These are phyloP conservation scores for Epithemia pelagica DNA, from an alignment of 108 stramenopile species.

Conservation along the genomic window DNA sequence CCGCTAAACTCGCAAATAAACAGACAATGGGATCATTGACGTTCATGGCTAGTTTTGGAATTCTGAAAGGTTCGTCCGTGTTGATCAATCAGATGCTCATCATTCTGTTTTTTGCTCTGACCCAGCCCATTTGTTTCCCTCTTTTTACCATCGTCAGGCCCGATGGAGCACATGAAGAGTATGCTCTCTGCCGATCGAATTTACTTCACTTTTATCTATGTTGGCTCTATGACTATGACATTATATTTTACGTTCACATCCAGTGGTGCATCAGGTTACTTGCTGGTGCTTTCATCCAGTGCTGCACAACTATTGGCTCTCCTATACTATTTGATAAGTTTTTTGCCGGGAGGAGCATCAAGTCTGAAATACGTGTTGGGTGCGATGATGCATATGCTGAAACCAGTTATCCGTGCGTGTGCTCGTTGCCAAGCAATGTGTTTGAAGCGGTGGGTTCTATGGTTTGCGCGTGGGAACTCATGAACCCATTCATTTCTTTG, in stretches of 20 bases:
- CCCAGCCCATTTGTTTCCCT: not conserved
- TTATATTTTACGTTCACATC: conserved; percentile 67
- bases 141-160: conserved; percentile 17
- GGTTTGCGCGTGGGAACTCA: not conserved
- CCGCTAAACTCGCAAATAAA: too few species aligned
- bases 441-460: conserved; percentile 6
- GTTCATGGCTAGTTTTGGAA: conserved; percentile 87
- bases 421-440: conserved; percentile 55
- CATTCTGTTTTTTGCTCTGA: not conserved
- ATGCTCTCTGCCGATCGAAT: conserved; percentile 70
- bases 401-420: conserved; percentile 62
- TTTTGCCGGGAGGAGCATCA: conserved; percentile 79
- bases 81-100: not conserved
- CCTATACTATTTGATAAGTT: conserved; percentile 84
- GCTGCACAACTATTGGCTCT: conserved; percentile 66
- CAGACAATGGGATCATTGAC: conserved; percentile 83
- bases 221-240: conserved; percentile 70
- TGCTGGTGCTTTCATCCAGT: conserved; percentile 53
- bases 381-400: conserved; percentile 59
- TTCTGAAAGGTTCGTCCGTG: conserved; percentile 53
- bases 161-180: conserved; percentile 62
- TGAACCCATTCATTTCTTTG: too few species aligned
- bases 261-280: conserved; percentile 72
- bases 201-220: conserved; percentile 69
- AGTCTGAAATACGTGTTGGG: conserved; percentile 62